A percentile compares a stretch with the other conserved stretches of the same genome.
Conservation (phyloP, 2,329 filamentous ascomycete species). For the Massarina eburnea region DNA sequence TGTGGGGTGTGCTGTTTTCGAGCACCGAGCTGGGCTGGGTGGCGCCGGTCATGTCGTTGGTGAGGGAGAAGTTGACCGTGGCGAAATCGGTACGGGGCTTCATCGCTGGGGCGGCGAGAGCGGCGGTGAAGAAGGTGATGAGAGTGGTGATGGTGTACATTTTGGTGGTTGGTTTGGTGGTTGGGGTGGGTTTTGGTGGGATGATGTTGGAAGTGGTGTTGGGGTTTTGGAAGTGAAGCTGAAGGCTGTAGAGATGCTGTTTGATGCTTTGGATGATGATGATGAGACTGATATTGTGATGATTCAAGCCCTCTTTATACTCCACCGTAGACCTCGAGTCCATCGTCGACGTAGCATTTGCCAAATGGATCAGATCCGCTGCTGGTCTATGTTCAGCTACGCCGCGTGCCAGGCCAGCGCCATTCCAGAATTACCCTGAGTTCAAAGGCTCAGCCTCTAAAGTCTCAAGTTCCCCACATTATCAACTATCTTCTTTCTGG, state of each 20-base stretch:
- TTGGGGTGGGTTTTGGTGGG: background rate
- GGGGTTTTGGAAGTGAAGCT: background rate
- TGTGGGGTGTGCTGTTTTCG: slow-evolving; percentile 7
- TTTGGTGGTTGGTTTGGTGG: slow-evolving; percentile 9
- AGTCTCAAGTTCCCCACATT: background rate
- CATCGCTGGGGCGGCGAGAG: slow-evolving; percentile 11
- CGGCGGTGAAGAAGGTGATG: slow-evolving; percentile 12
- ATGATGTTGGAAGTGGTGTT: background rate
- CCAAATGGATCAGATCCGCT: background rate
- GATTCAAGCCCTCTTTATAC: slow-evolving; percentile 1
- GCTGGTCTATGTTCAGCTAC: background rate
- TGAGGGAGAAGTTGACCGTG: slow-evolving; percentile 14
- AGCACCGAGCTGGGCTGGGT: slow-evolving; percentile 10
- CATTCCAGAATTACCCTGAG: background rate
- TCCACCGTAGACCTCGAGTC: background rate
- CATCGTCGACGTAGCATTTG: background rate
- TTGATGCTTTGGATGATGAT: background rate
- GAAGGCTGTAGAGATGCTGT: background rate
- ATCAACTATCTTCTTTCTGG: background rate
- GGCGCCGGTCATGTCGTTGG: slow-evolving; percentile 20
- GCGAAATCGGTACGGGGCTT: slow-evolving; percentile 2
- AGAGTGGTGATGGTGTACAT: slow-evolving; percentile 20
- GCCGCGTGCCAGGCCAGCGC: background rate
- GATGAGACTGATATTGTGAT: background rate
- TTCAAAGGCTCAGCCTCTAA: background rate